phyloP scores from a whole-genome alignment of 306 rosid genomes.

The Senna siamea region DNA sequence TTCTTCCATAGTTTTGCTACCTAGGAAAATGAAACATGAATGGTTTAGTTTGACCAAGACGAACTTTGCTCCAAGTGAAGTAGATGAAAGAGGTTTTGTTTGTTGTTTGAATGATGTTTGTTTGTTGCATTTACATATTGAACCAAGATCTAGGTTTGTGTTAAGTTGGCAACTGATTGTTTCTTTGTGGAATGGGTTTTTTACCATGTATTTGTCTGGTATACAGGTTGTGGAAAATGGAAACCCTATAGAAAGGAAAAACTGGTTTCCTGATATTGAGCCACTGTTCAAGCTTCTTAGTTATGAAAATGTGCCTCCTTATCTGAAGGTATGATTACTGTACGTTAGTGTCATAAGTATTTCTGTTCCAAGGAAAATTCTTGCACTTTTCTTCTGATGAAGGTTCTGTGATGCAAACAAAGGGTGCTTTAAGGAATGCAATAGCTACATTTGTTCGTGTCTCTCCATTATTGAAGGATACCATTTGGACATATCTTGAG shows the following conservation, averaged over 20 bases:
- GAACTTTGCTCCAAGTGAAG: neutral
- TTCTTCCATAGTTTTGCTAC: neutral
- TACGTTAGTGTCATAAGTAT: neutral
- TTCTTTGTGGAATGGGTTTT: slow-evolving; percentile 10
- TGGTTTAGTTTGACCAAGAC: slow-evolving; percentile 24
- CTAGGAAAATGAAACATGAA: slow-evolving; percentile 1
- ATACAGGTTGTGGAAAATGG: slow-evolving; percentile 92
- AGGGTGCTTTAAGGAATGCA: slow-evolving; percentile 96
- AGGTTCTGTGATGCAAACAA: slow-evolving; percentile 28
- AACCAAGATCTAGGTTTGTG: slow-evolving; percentile 13
- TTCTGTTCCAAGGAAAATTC: slow-evolving; percentile 28
- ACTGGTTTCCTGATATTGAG: slow-evolving; percentile 96
- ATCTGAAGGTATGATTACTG: slow-evolving; percentile 72
- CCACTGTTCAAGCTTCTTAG: slow-evolving; percentile 97
- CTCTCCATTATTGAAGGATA: slow-evolving; percentile 76
- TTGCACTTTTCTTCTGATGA: slow-evolving; percentile 41
- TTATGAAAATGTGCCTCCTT: slow-evolving; percentile 95
- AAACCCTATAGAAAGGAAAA: slow-evolving; percentile 76
- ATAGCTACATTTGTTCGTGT: slow-evolving; percentile 75
- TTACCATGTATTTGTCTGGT: slow-evolving; percentile 36
- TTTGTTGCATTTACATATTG: slow-evolving; percentile 17
- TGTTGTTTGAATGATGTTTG: neutral
- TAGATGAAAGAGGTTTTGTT: neutral
- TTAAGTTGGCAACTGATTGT: slow-evolving; percentile 2
- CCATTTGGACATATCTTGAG: slow-evolving; percentile 92